Evolutionary conservation across 805 yeast species (phyloP), one percentile per base, ranked within the genome.

Genomic region (Candida palmyrensis): DNA sequence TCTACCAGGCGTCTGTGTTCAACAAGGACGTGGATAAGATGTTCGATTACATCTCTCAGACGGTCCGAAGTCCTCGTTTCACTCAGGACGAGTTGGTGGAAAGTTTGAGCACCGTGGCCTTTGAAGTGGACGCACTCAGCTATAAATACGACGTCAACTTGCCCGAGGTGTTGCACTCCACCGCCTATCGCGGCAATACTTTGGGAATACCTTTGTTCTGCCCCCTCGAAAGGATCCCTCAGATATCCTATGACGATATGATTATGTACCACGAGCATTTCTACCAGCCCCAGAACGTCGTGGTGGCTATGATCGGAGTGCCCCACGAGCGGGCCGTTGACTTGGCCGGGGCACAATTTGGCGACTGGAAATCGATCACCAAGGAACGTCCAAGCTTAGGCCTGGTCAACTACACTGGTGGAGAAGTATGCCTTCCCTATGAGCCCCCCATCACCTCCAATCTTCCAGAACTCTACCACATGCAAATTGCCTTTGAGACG

Each of bases 1-100:
- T 90, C 62, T 92, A 92, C 57, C 97, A 92, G 59, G 94, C 97
- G 1, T 81, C 95, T 3, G 95, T 88, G 1, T 90, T 92, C 71
- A 89, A 89, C 53, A 69, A 71, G 28, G 96, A 89, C 50, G 79
- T 82, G 7, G 90, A 77, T 25, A 66, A 69, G 43, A 87, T 92
- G 95, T 75, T 84, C 42, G 72, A 73, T 29, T 66, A 86, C 29
- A 65, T 92, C 46, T 63, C 85, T 17, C 89, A 88, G 43, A 86
- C 97, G 0, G 81, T 90, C 3, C 63, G 81, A 9, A 66, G 64
- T 37, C 97, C 98, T 6, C 57, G 56, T 25, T 59, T 89, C 25
- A 66, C 82, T 2, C 77, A 73, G 11, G 74, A 73, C 32, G 97
- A 90, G 50, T 61, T 92, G 12, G 66, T 63, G 20, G 92, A 83